Evolutionary conservation across 306 rosid species (phyloP).

Genomic region (Myrica gale): DNA sequence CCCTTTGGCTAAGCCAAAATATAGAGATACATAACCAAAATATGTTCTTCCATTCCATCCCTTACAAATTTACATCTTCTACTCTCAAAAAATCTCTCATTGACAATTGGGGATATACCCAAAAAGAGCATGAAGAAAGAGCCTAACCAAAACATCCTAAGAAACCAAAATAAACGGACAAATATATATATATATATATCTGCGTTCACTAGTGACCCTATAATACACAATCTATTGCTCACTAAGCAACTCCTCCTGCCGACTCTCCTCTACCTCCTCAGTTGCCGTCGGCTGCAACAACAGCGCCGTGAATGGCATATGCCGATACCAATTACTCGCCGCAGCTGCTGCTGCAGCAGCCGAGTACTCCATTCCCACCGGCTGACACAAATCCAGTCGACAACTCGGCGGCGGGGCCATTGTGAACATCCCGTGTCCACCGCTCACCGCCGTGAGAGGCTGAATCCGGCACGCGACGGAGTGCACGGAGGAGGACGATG

Average conservation of each 20-base stretch:
- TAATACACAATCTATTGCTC: slow-evolving; percentile 34
- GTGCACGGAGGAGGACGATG: slow-evolving; percentile 25
- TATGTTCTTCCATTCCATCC: background rate
- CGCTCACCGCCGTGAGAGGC: slow-evolving; percentile 22
- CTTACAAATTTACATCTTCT: slow-evolving; percentile 32
- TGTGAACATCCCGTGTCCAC: slow-evolving; percentile 43
- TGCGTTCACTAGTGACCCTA: background rate
- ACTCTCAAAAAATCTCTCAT: background rate
- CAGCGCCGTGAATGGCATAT: slow-evolving; percentile 88
- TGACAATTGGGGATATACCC: background rate
- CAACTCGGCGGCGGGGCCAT: slow-evolving; percentile 46
- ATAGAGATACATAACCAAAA: background rate
- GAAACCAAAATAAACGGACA: background rate
- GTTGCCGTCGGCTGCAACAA: slow-evolving; percentile 61
- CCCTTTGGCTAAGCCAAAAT: too few relatives aligned
- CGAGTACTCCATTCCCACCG: slow-evolving; percentile 45
- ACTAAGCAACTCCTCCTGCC: slow-evolving; percentile 45
- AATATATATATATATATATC: background rate
- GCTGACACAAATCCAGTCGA: slow-evolving; percentile 60
- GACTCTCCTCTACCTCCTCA: slow-evolving; percentile 45
- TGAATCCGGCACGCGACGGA: slow-evolving; percentile 46
- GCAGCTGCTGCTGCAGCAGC: background rate
- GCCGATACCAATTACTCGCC: slow-evolving; percentile 40
- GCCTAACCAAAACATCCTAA: slow-evolving; percentile 2
- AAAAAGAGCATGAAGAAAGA: background rate